Evolutionary conservation across 192 early-diverging fungal genomes (phyloP), one percentile per base, ranked within the genome.

Genomic region (Backusella tarrabulga): DNA sequence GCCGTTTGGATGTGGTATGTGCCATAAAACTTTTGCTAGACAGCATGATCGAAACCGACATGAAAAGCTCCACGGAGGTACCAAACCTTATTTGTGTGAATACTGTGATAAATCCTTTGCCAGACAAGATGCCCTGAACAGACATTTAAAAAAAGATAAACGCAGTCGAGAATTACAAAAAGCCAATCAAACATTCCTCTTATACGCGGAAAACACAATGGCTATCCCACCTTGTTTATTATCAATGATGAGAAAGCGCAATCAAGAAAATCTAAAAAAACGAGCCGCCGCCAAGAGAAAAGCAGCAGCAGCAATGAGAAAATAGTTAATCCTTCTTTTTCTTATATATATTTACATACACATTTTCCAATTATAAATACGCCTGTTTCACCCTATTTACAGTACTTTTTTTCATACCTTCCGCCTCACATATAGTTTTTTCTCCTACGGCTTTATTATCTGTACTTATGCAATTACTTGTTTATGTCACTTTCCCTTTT

Each of bases 41-140:
- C 89, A 93, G 75, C 94, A 97, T 76, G 95, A 97, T 76, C 87
- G 95, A 23, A 97, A 95, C 79, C 89, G 95, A 34, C 92, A 93
- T 72, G 88, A 89, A 78, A 92, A 92, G 79, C 83, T 93, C n/a
- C 93, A 94, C 68, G 88, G 90, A 5, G 93, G 93, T 42, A 88
- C 90, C 76, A 90, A 90, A 81, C 93, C 93, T 1, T 91, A 90
- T 79, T 85, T 84, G 42, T 94, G 93, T 63, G 77, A 82, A 4
- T 88, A 88, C 77, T 94, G 93, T 73, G 85, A 87, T 12, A 90
- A 92, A 19, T 81, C 85, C 74, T 94, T 94, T 88, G 92, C 92
- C 34, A 87, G 93, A 2, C 86, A 92, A 32, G 93, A 94, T 81
- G 93, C 93, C 12, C 77, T 94, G 34, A 90, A 88, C 52, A 82